Evolutionary conservation across 192 early-diverging fungal genomes (phyloP), one percentile per base, ranked within the genome.

Genomic region (Backusella sp.): DNA sequence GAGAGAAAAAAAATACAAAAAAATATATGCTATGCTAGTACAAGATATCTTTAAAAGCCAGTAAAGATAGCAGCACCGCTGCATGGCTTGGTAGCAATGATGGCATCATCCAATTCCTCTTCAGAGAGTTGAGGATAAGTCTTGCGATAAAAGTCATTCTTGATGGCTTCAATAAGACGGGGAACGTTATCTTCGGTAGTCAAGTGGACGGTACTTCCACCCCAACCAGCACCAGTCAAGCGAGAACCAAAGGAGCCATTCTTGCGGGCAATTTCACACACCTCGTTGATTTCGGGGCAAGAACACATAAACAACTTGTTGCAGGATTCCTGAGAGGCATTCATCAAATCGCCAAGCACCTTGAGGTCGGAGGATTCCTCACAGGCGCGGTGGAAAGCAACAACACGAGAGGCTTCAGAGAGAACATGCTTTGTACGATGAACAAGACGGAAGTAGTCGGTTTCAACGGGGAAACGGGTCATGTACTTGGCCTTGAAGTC

Each of bases 161-260:
- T 92, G 67, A 96, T 68, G 17, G 76, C 77, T 4, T 80, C 70
- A 23, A 95, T 92, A 66, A 96, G 92, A 4, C 34, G 67, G 14
- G 84, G 80, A 1, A 94, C 89, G 12, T 85, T 82, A 49, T 88
- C 84, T 71, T 87, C 88, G 28, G 88, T 76, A 15, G 95, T 90
- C 42, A 97, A 82, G 56, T 90, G 90, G 23, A 97, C 96, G 0
- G 94, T 92, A 80, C 94, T 94, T 68, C 81, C 94, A 59, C 94
- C 94, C 95, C 95, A 97, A 14, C 97, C 97, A 46, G 97, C 97
- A 15, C 97, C 96, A 4, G 96, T 97, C 56, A 98, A 86, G 32
- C 96, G 84, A 34, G 94, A 92, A 28, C 96, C 96, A 71, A 88
- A 83, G 9, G 95, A 90, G 7, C 96, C 96, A 15, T 89, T 79